Conservation (phyloP, 1,284 basidiomycete species). For the Ceratobasidium sp. region DNA sequence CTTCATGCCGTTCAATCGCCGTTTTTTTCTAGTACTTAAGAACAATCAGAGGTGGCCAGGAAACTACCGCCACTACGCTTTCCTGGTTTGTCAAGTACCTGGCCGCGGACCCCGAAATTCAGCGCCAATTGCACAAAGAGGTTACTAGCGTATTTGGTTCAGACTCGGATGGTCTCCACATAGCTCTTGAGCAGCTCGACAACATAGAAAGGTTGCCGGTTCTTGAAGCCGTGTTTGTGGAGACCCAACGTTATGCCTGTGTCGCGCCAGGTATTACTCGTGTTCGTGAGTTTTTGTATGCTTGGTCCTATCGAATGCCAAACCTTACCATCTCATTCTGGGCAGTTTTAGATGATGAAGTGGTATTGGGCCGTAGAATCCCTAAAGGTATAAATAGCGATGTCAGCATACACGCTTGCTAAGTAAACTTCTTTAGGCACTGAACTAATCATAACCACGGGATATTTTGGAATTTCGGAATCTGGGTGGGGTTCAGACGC, state of each 20-base stretch:
- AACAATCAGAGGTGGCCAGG: constrained; percentile 8
- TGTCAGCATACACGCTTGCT: neutral
- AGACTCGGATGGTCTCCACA: neutral
- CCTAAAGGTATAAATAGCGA: constrained; percentile 6
- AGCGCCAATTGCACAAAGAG: neutral
- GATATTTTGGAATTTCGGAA: neutral
- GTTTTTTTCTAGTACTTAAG: neutral
- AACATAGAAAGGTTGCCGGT: neutral
- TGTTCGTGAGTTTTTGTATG: neutral
- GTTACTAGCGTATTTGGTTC: neutral
- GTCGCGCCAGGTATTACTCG: neutral
- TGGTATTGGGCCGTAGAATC: constrained; percentile 6
- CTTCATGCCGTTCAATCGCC: no score
- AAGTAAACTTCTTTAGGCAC: constrained; percentile 2
- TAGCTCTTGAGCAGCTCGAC: neutral
- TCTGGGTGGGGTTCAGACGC: constrained; percentile 19
- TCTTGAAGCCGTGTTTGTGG: constrained; percentile 21
- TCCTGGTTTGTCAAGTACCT: constrained; percentile 28
- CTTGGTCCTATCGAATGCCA: neutral
- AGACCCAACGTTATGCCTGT: neutral
- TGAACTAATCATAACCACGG: neutral
- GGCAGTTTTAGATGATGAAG: constrained; percentile 1
- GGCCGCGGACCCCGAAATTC: constrained; percentile 11
- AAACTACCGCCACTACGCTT: neutral
- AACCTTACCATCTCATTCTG: neutral